Evolutionary conservation across 2,329 filamentous ascomycete species (phyloP).

Genomic region (Gremmenia infestans): DNA sequence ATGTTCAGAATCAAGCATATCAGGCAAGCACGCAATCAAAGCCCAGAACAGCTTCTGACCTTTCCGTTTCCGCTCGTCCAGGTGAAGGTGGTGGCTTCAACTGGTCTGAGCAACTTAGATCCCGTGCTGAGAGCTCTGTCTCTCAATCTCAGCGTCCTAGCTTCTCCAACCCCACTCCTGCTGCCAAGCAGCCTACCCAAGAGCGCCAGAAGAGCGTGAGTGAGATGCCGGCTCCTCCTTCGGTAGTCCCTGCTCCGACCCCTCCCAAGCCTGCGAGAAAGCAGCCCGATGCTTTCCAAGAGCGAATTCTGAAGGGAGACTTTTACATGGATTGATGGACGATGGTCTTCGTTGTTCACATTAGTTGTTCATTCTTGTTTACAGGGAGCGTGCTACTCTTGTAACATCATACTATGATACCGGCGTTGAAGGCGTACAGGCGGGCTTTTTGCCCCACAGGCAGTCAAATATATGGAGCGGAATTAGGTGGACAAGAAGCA

Average conservation of each 20-base stretch:
- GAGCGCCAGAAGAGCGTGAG: conserved; percentile 67
- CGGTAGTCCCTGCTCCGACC: conserved; percentile 33
- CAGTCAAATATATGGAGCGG: neutral
- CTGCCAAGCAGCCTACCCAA: conserved; percentile 41
- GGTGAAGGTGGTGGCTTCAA: conserved; percentile 86
- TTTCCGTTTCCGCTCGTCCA: conserved; percentile 52
- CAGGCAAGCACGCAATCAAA: conserved; percentile 56
- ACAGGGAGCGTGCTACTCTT: neutral
- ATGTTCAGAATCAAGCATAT: conserved; percentile 20
- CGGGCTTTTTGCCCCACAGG: neutral
- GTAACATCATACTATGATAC: conserved; percentile 2
- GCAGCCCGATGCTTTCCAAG: conserved; percentile 92
- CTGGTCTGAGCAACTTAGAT: conserved; percentile 93
- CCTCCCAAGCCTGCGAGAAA: conserved; percentile 37
- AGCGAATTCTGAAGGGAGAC: conserved; percentile 94
- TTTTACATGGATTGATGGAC: conserved; percentile 87
- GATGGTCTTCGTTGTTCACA: neutral
- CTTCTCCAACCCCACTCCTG: conserved; percentile 16
- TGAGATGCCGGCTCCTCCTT: conserved; percentile 54
- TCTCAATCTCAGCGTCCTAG: conserved; percentile 35
- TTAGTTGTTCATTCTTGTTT: neutral
- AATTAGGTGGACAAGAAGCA: neutral
- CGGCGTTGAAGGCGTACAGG: conserved; percentile 11
- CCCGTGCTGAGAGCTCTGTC: conserved; percentile 78
- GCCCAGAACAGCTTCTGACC: conserved; percentile 61